A percentile compares a stretch with the other conserved stretches of the same genome.
phyloP scores from a whole-genome alignment of 1,284 basidiomycete genomes.

The Puccinia hordei region DNA sequence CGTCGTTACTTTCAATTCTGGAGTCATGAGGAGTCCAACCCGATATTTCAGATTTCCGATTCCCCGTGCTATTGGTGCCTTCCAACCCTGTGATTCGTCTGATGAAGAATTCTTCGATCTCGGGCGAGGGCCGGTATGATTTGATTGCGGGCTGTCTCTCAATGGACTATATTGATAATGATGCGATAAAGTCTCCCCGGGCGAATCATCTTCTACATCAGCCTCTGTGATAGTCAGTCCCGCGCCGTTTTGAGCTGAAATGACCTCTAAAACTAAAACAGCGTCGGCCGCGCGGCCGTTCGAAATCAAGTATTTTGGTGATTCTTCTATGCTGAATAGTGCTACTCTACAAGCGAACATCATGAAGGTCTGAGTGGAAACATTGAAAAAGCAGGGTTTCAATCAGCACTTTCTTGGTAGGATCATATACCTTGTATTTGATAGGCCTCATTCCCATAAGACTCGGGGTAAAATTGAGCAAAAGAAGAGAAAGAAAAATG shows the following conservation, averaged over 20 bases:
- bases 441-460: background rate
- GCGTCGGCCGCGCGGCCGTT: slow-evolving; percentile 80
- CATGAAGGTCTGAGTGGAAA: slow-evolving; percentile 68
- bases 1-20: slow-evolving; percentile 80
- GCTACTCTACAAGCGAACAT: slow-evolving; percentile 85
- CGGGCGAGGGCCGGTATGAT: background rate
- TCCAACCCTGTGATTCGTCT: slow-evolving; percentile 7
- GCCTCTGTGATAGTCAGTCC: slow-evolving; percentile 68
- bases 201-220: slow-evolving; percentile 69
- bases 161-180: slow-evolving; percentile 11
- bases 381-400: slow-evolving; percentile 60
- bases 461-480: background rate
- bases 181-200: background rate
- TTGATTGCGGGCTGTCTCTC: slow-evolving; percentile 11
- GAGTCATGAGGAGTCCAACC: slow-evolving; percentile 73
- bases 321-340: slow-evolving; percentile 89
- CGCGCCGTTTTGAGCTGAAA: slow-evolving; percentile 79
- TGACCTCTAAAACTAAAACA: slow-evolving; percentile 74
- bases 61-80: slow-evolving; percentile 1
- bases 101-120: background rate
- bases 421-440: background rate
- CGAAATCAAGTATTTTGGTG: slow-evolving; percentile 84
- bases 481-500: background rate
- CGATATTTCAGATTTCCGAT: slow-evolving; percentile 71
- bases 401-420: slow-evolving; percentile 58